Conservation (phyloP, 2,329 filamentous ascomycete genomes). For the Epichloe festucae region DNA sequence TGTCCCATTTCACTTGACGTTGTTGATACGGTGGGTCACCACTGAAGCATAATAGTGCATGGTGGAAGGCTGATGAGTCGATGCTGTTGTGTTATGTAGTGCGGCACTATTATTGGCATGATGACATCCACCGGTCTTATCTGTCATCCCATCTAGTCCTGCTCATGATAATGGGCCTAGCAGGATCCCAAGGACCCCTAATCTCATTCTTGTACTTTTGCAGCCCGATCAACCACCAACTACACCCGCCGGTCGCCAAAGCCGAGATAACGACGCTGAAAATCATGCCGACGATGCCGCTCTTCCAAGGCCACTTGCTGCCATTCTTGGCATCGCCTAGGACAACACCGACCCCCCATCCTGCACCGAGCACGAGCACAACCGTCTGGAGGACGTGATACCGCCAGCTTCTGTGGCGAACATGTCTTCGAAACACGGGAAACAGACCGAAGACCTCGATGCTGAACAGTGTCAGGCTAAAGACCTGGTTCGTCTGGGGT, state of each 20-base stretch:
- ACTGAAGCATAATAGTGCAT: too few relatives aligned
- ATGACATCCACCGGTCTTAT: slow-evolving; percentile 3
- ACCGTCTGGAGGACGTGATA: slow-evolving; percentile 70
- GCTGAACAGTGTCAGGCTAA: slow-evolving; percentile 85
- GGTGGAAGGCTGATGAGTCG: too few relatives aligned
- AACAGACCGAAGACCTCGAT: slow-evolving; percentile 97
- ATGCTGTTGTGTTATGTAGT: too few relatives aligned
- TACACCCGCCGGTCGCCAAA: slow-evolving; percentile 80
- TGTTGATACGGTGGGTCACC: too few relatives aligned
- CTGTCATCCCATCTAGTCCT: slow-evolving; percentile 38
- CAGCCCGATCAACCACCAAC: slow-evolving; percentile 94
- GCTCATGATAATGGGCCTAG: slow-evolving; percentile 72
- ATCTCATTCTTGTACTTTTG: slow-evolving; percentile 99
- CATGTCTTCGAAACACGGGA: slow-evolving; percentile 87
- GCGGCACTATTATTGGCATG: too few relatives aligned
- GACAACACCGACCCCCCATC: slow-evolving; percentile 60
- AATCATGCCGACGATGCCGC: slow-evolving; percentile 56
- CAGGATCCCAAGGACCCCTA: slow-evolving; percentile 93
- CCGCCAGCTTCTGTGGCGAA: slow-evolving; percentile 67
- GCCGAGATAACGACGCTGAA: slow-evolving; percentile 63
- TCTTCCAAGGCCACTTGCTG: slow-evolving; percentile 36
- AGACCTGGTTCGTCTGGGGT: slow-evolving; percentile 84
- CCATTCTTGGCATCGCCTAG: slow-evolving; percentile 31
- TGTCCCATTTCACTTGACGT: too few relatives aligned
- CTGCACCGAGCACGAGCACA: slow-evolving; percentile 64